Base-by-base conservation (phyloP, 2,329 filamentous ascomycete genomes). In the Knufia fluminis region DNA sequence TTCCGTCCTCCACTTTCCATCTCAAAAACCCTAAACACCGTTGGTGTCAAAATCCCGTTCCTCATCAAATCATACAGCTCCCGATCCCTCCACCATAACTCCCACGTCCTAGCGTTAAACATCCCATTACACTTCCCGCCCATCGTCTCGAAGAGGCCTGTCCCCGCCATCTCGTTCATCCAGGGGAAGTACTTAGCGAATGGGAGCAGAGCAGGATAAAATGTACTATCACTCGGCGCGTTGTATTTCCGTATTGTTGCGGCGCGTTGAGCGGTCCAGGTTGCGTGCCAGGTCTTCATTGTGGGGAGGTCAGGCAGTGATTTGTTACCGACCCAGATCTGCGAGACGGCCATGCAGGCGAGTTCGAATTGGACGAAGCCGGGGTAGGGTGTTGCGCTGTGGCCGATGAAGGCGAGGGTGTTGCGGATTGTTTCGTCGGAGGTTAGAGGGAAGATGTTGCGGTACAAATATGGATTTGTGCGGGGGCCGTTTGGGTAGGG, bases 331-430 rank as follows among this genome's bases (percentile, higher is more conserved):
- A 64, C 63, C 66, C 68, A 76, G 14, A 72, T 59, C 48, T 74
- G 71, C 1, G 68, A 66, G 4, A 75, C 56, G 1, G 67, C 68
- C 72, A 73, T 33, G 66, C 61, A 3, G 64, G 65, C 32, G n/a
- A 76, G 59, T 50, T 75, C 72, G 41, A 67, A 63, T 7, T 71
- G 58, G 10, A 64, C 62, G 19, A 68, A 64, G 52, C 68, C 48
- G 61, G 65, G 64, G 43, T 63, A 61, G 39, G 67, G 59, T 51
- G 62, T 59, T 4, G 64, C 62, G 6, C 63, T 58, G 46, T 65
- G 65, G 51, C 68, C 67, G 49, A 72, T 57, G 45, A 73, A 67
- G 0, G 70, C 74, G 3, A 75, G 62, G 7, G 68, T 71, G 8
- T 71, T 62, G 2, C 71, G 68, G 20, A 69, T 59, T 20, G 65